Percentiles rank a stretch among this genome's conserved stretches.
Conservation (phyloP, 192 early-diverging fungal species). For the Backusella tuberculispora region DNA sequence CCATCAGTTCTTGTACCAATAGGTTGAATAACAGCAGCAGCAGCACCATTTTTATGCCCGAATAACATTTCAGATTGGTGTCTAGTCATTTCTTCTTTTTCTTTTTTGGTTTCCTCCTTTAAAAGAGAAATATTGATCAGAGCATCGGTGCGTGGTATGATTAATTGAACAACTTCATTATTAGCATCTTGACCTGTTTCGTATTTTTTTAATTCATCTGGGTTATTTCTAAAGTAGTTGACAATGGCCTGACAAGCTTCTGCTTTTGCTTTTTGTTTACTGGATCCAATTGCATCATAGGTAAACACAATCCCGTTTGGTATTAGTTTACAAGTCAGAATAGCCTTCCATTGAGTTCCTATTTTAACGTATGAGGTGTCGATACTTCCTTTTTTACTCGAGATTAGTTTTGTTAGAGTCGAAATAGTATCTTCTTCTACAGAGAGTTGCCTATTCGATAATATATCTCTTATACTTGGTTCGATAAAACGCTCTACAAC, state of each 20-base stretch:
- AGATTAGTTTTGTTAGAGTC: background rate
- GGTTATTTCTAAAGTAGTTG: background rate
- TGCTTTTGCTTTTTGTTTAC: constrained; percentile 1
- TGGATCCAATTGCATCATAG: background rate
- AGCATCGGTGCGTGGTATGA: background rate
- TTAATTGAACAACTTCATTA: background rate
- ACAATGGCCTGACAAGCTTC: background rate
- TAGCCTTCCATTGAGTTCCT: background rate
- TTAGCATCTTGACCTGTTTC: background rate
- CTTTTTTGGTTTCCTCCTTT: background rate
- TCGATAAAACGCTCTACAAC: background rate
- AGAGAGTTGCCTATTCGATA: background rate
- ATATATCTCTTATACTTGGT: background rate
- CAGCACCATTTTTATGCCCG: background rate
- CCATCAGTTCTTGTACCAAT: background rate
- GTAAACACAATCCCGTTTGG: background rate
- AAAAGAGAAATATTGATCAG: background rate
- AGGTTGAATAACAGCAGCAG: background rate
- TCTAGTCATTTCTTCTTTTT: background rate
- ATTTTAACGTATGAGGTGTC: background rate
- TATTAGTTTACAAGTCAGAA: background rate
- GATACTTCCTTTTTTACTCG: background rate
- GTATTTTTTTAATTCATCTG: background rate
- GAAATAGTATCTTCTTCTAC: background rate
- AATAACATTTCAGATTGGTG: background rate